Evolutionary conservation across 768 basidiomycete genomes (phyloP).

Genomic region (Calocybe gangraenosa): DNA sequence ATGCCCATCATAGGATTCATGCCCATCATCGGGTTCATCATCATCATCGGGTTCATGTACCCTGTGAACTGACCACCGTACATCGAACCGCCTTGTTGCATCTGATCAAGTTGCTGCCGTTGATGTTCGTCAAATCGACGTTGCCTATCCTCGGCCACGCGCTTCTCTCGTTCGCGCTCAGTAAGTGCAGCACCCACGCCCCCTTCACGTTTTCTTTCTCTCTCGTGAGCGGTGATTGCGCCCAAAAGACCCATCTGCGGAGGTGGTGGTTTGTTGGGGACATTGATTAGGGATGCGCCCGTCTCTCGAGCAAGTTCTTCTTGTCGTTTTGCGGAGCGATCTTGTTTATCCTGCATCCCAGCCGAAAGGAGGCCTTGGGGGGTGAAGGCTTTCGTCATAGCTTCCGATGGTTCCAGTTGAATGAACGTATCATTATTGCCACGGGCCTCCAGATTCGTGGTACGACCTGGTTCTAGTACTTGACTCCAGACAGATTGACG

Average conservation of each 20-base stretch:
- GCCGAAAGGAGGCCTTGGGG: conserved; percentile 94
- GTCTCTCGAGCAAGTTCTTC: conserved; percentile 91
- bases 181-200: conserved; percentile 94
- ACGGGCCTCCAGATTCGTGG: conserved; percentile 34
- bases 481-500: conserved; percentile 86
- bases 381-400: conserved; percentile 90
- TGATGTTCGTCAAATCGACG: conserved; percentile 90
- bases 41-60: conserved; percentile 76
- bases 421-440: conserved; percentile 58
- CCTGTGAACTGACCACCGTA: conserved; percentile 50
- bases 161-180: conserved; percentile 90
- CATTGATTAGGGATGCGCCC: conserved; percentile 90
- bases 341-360: conserved; percentile 92
- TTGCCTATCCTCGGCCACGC: conserved; percentile 88
- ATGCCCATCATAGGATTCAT: conserved; percentile 45
- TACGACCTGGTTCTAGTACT: conserved; percentile 69
- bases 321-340: conserved; percentile 92
- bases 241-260: conserved; percentile 95
- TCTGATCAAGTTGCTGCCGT: conserved; percentile 85
- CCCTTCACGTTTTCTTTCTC: conserved; percentile 91
- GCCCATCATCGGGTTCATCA: conserved; percentile 49
- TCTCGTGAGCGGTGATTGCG: conserved; percentile 92
- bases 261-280: conserved; percentile 92
- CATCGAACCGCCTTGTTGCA: conserved; percentile 75
- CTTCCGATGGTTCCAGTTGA: conserved; percentile 69